These are phyloP conservation scores for Turritis glabra DNA, from an alignment of 345 rosid species.

Conservation along the genomic window DNA sequence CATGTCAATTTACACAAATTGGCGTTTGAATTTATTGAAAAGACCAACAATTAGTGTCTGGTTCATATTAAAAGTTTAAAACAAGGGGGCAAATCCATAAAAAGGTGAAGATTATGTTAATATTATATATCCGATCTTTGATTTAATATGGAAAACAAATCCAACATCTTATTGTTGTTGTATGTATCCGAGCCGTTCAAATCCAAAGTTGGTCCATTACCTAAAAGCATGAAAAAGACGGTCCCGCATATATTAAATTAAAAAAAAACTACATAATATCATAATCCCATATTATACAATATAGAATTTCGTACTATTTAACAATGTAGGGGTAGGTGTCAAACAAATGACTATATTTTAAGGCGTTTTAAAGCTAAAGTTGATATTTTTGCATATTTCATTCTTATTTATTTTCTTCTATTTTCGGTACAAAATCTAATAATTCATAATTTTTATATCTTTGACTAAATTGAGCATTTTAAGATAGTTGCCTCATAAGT, in stretches of 20 bases:
- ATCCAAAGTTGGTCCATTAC: constrained; percentile 35
- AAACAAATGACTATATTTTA: too few species aligned
- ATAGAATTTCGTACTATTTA: too few species aligned
- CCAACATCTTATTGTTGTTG: constrained; percentile 24
- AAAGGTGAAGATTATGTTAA: constrained; percentile 15
- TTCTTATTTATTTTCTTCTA: neutral
- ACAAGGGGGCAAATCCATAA: constrained; percentile 1
- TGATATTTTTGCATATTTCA: neutral
- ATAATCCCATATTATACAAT: too few species aligned
- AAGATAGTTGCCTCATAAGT: neutral
- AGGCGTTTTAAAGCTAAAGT: neutral
- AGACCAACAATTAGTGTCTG: constrained; percentile 23
- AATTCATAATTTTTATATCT: neutral
- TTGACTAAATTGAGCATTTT: neutral
- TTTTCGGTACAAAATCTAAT: neutral
- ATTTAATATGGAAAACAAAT: neutral
- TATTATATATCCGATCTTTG: neutral
- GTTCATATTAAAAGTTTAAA: constrained; percentile 15
- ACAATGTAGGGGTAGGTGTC: too few species aligned
- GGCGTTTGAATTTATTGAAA: constrained; percentile 35
- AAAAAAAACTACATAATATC: too few species aligned
- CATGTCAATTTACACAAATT: constrained; percentile 17
- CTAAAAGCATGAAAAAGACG: constrained; percentile 1
- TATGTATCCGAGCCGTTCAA: constrained; percentile 20
- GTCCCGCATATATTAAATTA: too few species aligned